phyloP scores from a whole-genome alignment of 352 stramenopile species.

The Phytopythium kandeliae region DNA sequence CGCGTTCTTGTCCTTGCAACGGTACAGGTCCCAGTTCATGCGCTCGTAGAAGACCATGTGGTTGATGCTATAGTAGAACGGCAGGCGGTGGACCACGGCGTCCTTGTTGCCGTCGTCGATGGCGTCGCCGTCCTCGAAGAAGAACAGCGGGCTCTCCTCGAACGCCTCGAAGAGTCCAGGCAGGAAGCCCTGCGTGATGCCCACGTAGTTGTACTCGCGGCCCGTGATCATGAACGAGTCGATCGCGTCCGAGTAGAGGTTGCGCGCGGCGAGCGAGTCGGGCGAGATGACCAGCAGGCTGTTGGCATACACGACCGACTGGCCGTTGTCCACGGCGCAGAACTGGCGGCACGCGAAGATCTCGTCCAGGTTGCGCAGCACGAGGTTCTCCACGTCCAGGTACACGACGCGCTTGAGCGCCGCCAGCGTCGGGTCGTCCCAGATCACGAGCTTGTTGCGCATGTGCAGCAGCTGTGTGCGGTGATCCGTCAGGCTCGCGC shows the following conservation, averaged over 20 bases:
- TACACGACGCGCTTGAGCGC: slow-evolving; percentile 69
- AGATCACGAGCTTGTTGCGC: slow-evolving; percentile 79
- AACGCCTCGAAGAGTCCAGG: slow-evolving; percentile 77
- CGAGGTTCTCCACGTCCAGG: slow-evolving; percentile 72
- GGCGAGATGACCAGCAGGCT: slow-evolving; percentile 76
- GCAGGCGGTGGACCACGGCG: slow-evolving; percentile 55
- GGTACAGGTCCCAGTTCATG: slow-evolving; percentile 86
- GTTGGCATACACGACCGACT: slow-evolving; percentile 79
- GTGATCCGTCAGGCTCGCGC: slow-evolving; percentile 49
- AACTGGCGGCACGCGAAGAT: slow-evolving; percentile 78
- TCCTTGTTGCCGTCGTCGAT: slow-evolving; percentile 25
- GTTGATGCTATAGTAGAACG: slow-evolving; percentile 86
- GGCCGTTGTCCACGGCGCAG: slow-evolving; percentile 76
- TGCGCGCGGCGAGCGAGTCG: slow-evolving; percentile 56
- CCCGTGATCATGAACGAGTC: slow-evolving; percentile 83
- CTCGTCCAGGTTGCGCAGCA: slow-evolving; percentile 76
- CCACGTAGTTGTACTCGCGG: slow-evolving; percentile 76
- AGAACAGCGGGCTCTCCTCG: slow-evolving; percentile 75
- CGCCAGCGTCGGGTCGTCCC: slow-evolving; percentile 64
- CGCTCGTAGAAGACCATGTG: slow-evolving; percentile 87
- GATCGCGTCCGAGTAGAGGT: slow-evolving; percentile 78
- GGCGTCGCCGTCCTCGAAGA: slow-evolving; percentile 32
- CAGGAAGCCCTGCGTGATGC: slow-evolving; percentile 76
- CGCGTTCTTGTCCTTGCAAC: slow-evolving; percentile 72
- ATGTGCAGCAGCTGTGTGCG: slow-evolving; percentile 74